phyloP scores from a whole-genome alignment of 2,329 filamentous ascomycete genomes.

The Pseudocercospora cruenta region DNA sequence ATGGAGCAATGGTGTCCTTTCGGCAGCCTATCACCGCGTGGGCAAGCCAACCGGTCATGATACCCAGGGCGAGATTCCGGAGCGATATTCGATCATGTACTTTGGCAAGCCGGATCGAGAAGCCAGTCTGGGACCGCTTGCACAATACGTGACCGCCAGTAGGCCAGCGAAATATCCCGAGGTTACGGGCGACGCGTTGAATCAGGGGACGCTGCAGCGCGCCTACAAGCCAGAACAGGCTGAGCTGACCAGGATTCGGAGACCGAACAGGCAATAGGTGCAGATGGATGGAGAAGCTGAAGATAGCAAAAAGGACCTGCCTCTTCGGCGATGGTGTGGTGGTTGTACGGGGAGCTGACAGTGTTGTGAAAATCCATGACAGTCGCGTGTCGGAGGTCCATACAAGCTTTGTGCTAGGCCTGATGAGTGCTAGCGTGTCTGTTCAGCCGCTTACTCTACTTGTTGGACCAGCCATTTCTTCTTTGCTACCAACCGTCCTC shows the following conservation, averaged over 20 bases:
- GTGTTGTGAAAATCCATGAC: background rate
- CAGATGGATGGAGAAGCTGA: background rate
- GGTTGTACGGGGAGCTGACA: background rate
- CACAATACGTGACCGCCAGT: conserved; percentile 13
- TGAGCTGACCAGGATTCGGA: background rate
- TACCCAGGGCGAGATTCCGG: conserved; percentile 3
- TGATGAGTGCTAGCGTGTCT: background rate
- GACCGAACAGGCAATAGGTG: background rate
- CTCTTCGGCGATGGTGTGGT: background rate
- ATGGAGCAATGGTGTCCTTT: conserved; percentile 21
- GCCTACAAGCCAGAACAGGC: conserved; percentile 12
- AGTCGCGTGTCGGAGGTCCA: background rate
- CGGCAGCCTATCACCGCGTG: conserved; percentile 21
- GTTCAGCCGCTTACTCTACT: background rate
- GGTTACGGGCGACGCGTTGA: conserved; percentile 16
- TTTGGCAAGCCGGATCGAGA: conserved; percentile 20
- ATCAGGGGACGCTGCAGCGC: conserved; percentile 18
- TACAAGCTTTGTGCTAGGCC: background rate
- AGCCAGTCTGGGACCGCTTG: conserved; percentile 15
- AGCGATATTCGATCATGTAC: conserved; percentile 20
- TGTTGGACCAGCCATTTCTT: too few relatives aligned
- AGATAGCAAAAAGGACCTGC: conserved; percentile 5
- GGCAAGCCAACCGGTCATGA: background rate
- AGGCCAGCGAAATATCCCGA: conserved; percentile 11
- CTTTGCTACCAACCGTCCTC: background rate